Evolutionary conservation across 1,284 basidiomycete genomes (phyloP).

Genomic region (Sporisorium sorghi): DNA sequence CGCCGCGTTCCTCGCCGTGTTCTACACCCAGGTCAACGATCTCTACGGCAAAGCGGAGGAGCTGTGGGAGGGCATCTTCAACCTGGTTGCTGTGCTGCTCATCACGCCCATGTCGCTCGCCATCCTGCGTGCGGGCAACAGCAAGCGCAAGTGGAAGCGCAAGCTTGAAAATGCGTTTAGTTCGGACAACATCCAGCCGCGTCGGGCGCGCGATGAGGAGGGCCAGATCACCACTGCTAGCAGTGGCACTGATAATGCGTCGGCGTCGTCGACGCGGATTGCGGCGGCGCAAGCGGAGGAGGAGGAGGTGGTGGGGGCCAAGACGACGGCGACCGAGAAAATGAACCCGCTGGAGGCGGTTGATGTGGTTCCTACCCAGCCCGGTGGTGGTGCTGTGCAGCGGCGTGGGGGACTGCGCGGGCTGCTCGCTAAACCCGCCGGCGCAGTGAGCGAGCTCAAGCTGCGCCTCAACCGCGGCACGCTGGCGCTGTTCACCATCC

Average conservation of each 20-base stretch:
- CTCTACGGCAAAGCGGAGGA: constrained; percentile 71
- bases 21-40: constrained; percentile 71
- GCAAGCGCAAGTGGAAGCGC: constrained; percentile 61
- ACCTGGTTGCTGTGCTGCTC: constrained; percentile 63
- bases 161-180: constrained; percentile 62
- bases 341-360: constrained; percentile 47
- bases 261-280: constrained; percentile 14
- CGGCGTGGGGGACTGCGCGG: constrained; percentile 18
- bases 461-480: constrained; percentile 49
- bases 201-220: constrained; percentile 18
- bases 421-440: constrained; percentile 23
- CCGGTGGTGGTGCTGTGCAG: background rate
- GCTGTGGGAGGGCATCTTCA: constrained; percentile 68
- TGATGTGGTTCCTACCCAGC: constrained; percentile 31
- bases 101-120: constrained; percentile 68
- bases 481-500: constrained; percentile 62
- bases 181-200: constrained; percentile 24
- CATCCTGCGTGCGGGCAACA: constrained; percentile 63
- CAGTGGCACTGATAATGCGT: constrained; percentile 13
- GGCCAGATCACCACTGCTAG: constrained; percentile 25
- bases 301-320: constrained; percentile 9
- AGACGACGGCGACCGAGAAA: constrained; percentile 40
- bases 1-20: constrained; percentile 65
- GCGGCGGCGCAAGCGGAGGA: background rate
- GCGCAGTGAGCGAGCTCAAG: constrained; percentile 35